A percentile compares a stretch with the other conserved stretches of the same genome.
phyloP scores from a whole-genome alignment of 2,329 filamentous ascomycete genomes.

The Neofusicoccum ribis region DNA sequence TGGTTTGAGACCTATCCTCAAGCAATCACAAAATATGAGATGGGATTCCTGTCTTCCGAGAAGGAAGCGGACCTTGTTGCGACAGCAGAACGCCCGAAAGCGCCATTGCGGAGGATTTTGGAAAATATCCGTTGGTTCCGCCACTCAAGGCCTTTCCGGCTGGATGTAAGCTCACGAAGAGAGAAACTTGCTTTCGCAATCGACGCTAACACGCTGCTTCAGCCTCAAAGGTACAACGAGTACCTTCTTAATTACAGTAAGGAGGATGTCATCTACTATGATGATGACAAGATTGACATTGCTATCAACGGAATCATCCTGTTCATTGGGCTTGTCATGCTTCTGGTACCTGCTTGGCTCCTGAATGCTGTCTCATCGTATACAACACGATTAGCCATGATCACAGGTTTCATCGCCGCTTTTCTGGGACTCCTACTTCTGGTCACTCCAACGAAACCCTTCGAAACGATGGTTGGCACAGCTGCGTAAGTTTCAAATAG shows the following conservation, averaged over 20 bases:
- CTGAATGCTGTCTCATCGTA: background rate
- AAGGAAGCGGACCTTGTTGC: background rate
- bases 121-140: background rate
- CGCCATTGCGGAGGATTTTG: background rate
- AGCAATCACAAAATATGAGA: background rate
- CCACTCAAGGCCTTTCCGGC: background rate
- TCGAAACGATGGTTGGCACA: constrained; percentile 8
- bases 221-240: background rate
- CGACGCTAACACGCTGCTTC: background rate
- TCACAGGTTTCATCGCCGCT: background rate
- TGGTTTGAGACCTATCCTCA: background rate
- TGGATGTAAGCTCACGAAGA: background rate
- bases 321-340: background rate
- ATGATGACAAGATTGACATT: background rate
- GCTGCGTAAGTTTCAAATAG: background rate
- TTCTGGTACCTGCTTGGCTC: background rate
- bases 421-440: background rate
- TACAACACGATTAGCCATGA: background rate
- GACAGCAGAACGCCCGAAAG: background rate
- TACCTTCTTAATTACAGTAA: background rate
- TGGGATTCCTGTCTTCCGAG: background rate
- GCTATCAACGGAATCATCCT: background rate
- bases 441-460: background rate
- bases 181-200: no score
- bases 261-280: background rate